These are phyloP conservation scores for Myriangium duriaei DNA, from an alignment of 2,329 filamentous ascomycete species.

Conservation along the genomic window DNA sequence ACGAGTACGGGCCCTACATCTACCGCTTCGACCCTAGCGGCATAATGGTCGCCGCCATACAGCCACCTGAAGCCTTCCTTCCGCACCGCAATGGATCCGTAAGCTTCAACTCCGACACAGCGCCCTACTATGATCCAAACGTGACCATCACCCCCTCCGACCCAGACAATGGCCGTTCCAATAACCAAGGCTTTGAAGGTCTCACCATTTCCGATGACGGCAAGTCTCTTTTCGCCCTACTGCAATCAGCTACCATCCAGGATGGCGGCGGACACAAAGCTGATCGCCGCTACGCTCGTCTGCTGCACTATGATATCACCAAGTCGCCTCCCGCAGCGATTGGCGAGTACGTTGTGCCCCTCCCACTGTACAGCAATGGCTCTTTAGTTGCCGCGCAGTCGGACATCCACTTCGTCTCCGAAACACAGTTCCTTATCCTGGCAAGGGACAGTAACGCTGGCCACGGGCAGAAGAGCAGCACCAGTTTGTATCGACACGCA, in stretches of 20 bases:
- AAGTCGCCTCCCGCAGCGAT: constrained; percentile 30
- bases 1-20: constrained; percentile 60
- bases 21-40: constrained; percentile 51
- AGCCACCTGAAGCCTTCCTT: constrained; percentile 51
- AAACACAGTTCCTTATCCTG: constrained; percentile 54
- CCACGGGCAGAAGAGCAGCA: constrained; percentile 42
- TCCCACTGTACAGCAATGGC: constrained; percentile 45
- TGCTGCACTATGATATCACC: constrained; percentile 53
- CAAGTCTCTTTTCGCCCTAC: constrained; percentile 49
- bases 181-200: constrained; percentile 67
- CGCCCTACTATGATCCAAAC: constrained; percentile 46
- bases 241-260: constrained; percentile 53
- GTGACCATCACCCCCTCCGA: constrained; percentile 40
- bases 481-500: constrained; percentile 48
- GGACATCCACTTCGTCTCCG: constrained; percentile 52
- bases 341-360: constrained; percentile 53
- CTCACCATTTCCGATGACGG: constrained; percentile 51
- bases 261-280: constrained; percentile 46
- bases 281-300: constrained; percentile 44
- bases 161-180: constrained; percentile 49
- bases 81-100: constrained; percentile 49
- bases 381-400: constrained; percentile 51
- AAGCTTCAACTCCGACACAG: constrained; percentile 51
- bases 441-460: constrained; percentile 51
- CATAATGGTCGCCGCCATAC: constrained; percentile 49